A percentile compares a stretch with the other conserved stretches of the same genome.
These are phyloP conservation scores for Amanita exitialis DNA, from an alignment of 768 basidiomycete species.

Conservation along the genomic window DNA sequence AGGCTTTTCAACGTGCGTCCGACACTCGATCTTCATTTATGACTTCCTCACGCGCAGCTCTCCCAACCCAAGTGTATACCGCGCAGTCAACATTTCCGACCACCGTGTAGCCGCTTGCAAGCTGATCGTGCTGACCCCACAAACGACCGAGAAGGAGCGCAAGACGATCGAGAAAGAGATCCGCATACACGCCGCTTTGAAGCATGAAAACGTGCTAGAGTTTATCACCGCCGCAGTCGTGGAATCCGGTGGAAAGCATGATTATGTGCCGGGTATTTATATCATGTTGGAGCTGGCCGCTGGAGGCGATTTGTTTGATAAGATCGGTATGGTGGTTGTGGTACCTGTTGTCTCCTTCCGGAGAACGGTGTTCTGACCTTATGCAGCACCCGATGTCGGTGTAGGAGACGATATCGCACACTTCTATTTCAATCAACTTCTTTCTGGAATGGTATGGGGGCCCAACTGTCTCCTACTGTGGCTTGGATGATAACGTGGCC, in stretches of 20 bases:
- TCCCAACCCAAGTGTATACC: slow-evolving; percentile 56
- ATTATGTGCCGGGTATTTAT: slow-evolving; percentile 76
- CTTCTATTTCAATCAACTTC: slow-evolving; percentile 79
- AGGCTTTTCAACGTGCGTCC: slow-evolving; percentile 71
- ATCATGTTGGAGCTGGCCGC: slow-evolving; percentile 89
- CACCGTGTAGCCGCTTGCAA: slow-evolving; percentile 83
- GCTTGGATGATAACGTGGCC: neutral
- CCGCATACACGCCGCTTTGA: slow-evolving; percentile 73
- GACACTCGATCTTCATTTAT: neutral
- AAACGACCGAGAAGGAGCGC: slow-evolving; percentile 58
- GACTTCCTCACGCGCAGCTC: neutral
- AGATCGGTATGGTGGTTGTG: slow-evolving; percentile 66
- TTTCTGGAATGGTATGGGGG: slow-evolving; percentile 65
- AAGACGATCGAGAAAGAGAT: slow-evolving; percentile 90
- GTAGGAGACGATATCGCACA: slow-evolving; percentile 83
- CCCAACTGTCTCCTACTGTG: neutral
- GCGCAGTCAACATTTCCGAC: slow-evolving; percentile 59
- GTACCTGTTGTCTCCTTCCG: neutral
- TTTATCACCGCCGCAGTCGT: slow-evolving; percentile 74
- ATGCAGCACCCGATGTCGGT: slow-evolving; percentile 80
- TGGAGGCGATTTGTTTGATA: slow-evolving; percentile 96
- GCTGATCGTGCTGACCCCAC: slow-evolving; percentile 52
- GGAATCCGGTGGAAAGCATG: slow-evolving; percentile 44
- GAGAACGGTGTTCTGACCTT: neutral
- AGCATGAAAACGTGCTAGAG: slow-evolving; percentile 73